Evolutionary conservation across 306 rosid genomes (phyloP), one percentile per base, ranked within the genome.

Genomic region (Ziziphus jujuba): DNA sequence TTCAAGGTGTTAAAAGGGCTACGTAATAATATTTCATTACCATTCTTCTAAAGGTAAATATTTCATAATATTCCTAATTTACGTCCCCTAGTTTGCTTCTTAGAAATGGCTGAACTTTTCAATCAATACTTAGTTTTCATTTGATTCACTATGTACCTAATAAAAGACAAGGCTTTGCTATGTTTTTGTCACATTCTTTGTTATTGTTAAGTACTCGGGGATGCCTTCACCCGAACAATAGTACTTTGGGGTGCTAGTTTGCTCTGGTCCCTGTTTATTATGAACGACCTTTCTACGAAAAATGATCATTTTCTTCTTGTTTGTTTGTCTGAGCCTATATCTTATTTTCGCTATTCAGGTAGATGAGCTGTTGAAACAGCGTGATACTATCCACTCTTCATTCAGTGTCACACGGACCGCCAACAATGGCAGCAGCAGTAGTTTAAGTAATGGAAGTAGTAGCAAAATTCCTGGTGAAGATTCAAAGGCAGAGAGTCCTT

Each of bases 301-400:
- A 60, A 59, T 20, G 34, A 60, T 7, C 19, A 49, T 54, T 58
- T 56, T 67, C 47, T 19, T 49, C 36, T 25, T 44, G 38, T 9
- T 24, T 33, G 7, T 61, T 1, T 61, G n/a, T 59, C 19, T 64
- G 48, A 63, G 21, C 49, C 51, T 59, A 51, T 52, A 23, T 54
- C 58, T 43, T 24, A 5, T 34, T 57, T 63, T 74, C 28, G 55
- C 43, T 57, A 43, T 61, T 16, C 96, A 95, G 99, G 99, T 95
- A 13, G 99, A 90, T 31, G 99, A 95, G 81, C 90, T 95, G 79
- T 91, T 95, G 80, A 95, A 88, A 84, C 91, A 88, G 78, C 81
- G 97, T 72, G 99, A 95, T 58, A 61, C 62, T 57, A 90, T 90
- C 75, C 97, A 95, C 49, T 86, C 91, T 24, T 61, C 99, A 55